Evolutionary conservation across 2,329 filamentous ascomycete genomes (phyloP).

Genomic region (Fusarium brachygibbosum): DNA sequence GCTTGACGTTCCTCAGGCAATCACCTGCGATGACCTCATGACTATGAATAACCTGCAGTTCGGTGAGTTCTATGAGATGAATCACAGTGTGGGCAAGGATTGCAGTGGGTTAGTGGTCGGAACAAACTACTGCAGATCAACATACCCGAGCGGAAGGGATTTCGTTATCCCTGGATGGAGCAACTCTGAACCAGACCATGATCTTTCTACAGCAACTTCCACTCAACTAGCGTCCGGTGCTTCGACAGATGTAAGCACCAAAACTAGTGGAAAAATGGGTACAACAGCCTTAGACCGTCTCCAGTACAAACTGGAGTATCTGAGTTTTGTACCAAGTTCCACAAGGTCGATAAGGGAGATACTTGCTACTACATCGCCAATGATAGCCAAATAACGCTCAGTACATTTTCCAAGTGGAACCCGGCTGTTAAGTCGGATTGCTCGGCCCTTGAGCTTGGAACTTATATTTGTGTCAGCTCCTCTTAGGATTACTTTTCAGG

Average conservation of each 20-base stretch:
- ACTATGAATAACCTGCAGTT: background rate
- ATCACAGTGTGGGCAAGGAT: background rate
- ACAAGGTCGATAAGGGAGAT: background rate
- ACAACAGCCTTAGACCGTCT: background rate
- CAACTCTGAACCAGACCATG: background rate
- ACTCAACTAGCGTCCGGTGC: background rate
- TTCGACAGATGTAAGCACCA: background rate
- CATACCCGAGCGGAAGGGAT: background rate
- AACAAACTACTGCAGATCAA: background rate
- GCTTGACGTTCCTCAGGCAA: background rate
- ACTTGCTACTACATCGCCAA: constrained; percentile 1
- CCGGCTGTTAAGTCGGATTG: background rate
- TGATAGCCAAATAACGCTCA: background rate
- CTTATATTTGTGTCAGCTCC: background rate
- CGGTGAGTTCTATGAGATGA: background rate
- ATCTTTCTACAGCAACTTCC: background rate
- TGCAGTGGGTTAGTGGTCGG: background rate
- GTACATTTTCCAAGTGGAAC: constrained; percentile 1
- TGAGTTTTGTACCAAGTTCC: background rate
- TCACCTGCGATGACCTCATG: background rate
- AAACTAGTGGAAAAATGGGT: background rate
- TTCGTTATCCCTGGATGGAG: background rate
- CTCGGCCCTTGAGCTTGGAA: background rate
- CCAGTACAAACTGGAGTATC: background rate
- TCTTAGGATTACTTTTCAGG: too few relatives aligned